phyloP scores from a whole-genome alignment of 2,329 filamentous ascomycete species.

The Claviceps paspali region DNA sequence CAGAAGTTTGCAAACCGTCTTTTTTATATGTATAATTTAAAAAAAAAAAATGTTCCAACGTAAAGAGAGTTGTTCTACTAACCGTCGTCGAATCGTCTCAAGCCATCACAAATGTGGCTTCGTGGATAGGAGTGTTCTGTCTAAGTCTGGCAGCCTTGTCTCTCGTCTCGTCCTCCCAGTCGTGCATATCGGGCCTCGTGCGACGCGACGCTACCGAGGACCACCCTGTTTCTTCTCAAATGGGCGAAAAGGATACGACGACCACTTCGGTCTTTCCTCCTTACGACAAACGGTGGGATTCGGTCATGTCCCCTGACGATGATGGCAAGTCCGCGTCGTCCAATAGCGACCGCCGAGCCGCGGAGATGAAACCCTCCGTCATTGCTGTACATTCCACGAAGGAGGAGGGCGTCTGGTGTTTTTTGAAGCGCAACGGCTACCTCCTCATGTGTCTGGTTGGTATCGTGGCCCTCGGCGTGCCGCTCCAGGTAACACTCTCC shows the following conservation, averaged over 20 bases:
- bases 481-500: conserved; percentile 18
- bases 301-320: neutral
- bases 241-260: neutral
- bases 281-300: neutral
- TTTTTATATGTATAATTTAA: too few relatives aligned
- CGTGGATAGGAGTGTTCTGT: conserved; percentile 19
- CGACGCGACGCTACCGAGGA: neutral
- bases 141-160: conserved; percentile 9
- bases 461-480: conserved; percentile 24
- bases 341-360: neutral
- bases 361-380: neutral
- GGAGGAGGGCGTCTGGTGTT: conserved; percentile 3
- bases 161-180: neutral
- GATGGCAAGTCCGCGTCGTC: neutral
- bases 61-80: neutral
- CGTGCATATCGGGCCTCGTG: neutral
- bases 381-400: neutral
- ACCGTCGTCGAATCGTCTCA: conserved; percentile 7
- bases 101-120: conserved; percentile 21
- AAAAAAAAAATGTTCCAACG: too few relatives aligned
- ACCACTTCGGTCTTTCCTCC: neutral
- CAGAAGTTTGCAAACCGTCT: too few relatives aligned
- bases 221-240: neutral
- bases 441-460: conserved; percentile 17
- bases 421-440: conserved; percentile 8